phyloP scores from a whole-genome alignment of 805 yeast genomes.

The Maudiozyma pseudohumilis region DNA sequence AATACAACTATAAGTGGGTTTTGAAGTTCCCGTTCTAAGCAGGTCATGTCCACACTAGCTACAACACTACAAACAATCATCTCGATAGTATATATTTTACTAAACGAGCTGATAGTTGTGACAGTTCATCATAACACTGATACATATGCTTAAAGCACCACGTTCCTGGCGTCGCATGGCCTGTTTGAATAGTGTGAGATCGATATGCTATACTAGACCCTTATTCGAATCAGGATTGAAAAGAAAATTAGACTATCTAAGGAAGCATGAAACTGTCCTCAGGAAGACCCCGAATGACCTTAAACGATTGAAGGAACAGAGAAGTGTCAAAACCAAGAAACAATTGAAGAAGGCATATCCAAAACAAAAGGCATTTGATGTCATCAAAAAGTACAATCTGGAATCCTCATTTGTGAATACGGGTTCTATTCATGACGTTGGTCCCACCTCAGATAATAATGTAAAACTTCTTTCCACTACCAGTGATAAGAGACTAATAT shows the following conservation, averaged over 20 bases:
- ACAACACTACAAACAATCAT: slow-evolving; percentile 1
- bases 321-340: slow-evolving; percentile 11
- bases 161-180: too few relatives aligned
- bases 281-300: slow-evolving; percentile 16
- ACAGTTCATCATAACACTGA: too few relatives aligned
- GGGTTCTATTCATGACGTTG: slow-evolving; percentile 16
- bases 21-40: too few relatives aligned
- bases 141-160: too few relatives aligned
- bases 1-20: too few relatives aligned
- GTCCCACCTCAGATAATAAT: slow-evolving; percentile 32
- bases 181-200: too few relatives aligned
- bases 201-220: not conserved
- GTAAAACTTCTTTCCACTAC: slow-evolving; percentile 22
- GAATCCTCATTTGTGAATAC: not conserved
- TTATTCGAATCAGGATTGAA: slow-evolving; percentile 11
- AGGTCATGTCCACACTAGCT: too few relatives aligned
- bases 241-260: slow-evolving; percentile 12
- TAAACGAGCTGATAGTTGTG: too few relatives aligned
- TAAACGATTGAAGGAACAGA: slow-evolving; percentile 11
- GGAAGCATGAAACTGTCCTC: slow-evolving; percentile 8
- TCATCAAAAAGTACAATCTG: slow-evolving; percentile 9
- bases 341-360: slow-evolving; percentile 22
- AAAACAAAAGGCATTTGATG: slow-evolving; percentile 20
- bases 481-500: slow-evolving; percentile 38
- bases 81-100: too few relatives aligned